Base-by-base conservation (phyloP, 176 grass and related monocot species). In the Panicum miliaceum region DNA sequence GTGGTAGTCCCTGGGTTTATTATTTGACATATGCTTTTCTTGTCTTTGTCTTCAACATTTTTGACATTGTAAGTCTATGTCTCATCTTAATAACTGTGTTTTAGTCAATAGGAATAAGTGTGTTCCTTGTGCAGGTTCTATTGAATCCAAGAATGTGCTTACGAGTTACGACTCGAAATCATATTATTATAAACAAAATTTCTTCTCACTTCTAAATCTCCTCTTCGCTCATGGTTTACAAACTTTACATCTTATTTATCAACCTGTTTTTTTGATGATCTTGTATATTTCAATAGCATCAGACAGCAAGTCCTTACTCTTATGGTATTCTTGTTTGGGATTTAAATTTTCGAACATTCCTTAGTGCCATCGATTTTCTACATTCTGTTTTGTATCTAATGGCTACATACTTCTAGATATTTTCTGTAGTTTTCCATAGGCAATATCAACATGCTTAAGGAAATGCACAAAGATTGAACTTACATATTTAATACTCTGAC, bases 11-110 rank as follows among this genome's bases (percentile, higher is more conserved):
- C 42, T 98, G 93, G 96, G 77, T 92, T 73, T 98, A 98, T 82
- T 98, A 98, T 73, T 76, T 79, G 40, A 92, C 87, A 32, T 98
- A 98, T 86, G 89, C 91, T 22, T 90, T 98, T 85, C 87, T 88
- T 5, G 90, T 98, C 77, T 98, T 95, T 66, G 32, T 95, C 54
- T 95, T 98, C 91, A 98, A 98, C 58, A 95, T 95, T 88, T 98
- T 95, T 93, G 96, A 98, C 85, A 98, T 98, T 92, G 96, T 98
- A 92, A 98, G 96, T 89, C 70, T 68, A 1, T 81, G 82, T 86
- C 36, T 79, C 27, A 64, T 83, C 23, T 81, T 60, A 22, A 54
- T 79, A 81, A 86, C 19, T 62, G 25, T 19, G 4, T 52, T 63
- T 88, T 7, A 70, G 18, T 57, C 3, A 48, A 59, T 73, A 87